A percentile compares a stretch with the other conserved stretches of the same genome.
Conservation (phyloP, 2,329 filamentous ascomycete species). For the Tolypocladium ovalisporum region DNA sequence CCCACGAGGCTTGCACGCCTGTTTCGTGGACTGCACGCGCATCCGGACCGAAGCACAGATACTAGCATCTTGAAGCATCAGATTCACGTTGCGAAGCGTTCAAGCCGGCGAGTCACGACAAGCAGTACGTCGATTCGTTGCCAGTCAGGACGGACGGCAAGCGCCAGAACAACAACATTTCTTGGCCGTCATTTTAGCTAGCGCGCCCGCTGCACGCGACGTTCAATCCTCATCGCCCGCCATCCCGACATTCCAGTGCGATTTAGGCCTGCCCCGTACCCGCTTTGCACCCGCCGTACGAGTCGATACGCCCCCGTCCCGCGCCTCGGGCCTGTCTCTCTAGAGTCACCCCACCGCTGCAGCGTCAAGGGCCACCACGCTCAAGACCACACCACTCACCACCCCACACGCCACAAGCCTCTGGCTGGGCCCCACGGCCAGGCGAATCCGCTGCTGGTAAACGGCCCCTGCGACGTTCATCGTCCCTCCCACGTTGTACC, state of each 20-base stretch:
- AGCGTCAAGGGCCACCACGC: neutral
- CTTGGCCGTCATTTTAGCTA: neutral
- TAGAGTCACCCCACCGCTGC: neutral
- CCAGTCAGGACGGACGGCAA: neutral
- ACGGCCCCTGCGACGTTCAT: neutral
- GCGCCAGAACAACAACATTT: neutral
- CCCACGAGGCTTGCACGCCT: neutral
- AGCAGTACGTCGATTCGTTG: neutral
- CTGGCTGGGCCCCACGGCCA: neutral
- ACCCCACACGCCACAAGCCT: neutral
- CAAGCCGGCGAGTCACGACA: neutral
- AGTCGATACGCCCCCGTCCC: neutral
- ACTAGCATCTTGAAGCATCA: neutral
- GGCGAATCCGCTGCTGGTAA: neutral
- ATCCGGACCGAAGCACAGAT: neutral
- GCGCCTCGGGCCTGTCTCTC: neutral
- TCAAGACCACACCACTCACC: neutral
- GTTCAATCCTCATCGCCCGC: neutral
- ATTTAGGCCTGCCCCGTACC: neutral
- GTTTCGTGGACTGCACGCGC: neutral
- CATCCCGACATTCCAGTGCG: slow-evolving; percentile 1
- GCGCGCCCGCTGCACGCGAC: neutral
- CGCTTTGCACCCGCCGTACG: neutral
- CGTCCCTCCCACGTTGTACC: slow-evolving; percentile 10
- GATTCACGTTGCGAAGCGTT: neutral